These are phyloP conservation scores for Tuctoria greenei DNA, from an alignment of 176 grass and related monocot species.

Conservation along the genomic window DNA sequence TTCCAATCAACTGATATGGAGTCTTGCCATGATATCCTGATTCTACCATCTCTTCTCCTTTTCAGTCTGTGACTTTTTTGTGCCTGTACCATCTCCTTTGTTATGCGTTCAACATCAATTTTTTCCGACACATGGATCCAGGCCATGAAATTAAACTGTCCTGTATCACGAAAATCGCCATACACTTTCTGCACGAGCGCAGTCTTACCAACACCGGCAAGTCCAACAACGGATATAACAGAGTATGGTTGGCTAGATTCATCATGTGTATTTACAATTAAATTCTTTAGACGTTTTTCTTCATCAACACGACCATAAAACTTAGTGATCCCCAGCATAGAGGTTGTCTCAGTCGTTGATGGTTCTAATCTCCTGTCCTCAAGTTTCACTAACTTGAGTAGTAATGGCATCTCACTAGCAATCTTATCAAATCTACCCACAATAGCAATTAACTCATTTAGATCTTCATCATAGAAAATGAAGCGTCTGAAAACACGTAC, in stretches of 20 bases:
- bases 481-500: background rate
- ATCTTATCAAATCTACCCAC: slow-evolving; percentile 22
- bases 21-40: slow-evolving; percentile 1
- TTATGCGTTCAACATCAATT: slow-evolving; percentile 14
- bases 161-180: background rate
- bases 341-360: slow-evolving; percentile 22
- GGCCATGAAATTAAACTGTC: slow-evolving; percentile 16
- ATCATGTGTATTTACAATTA: background rate
- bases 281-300: background rate
- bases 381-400: slow-evolving; percentile 5
- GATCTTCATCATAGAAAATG: slow-evolving; percentile 21
- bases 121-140: slow-evolving; percentile 41
- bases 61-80: background rate
- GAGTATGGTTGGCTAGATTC: slow-evolving; percentile 24
- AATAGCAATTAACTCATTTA: slow-evolving; percentile 2
- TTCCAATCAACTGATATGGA: slow-evolving; percentile 8
- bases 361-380: background rate
- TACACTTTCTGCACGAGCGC: slow-evolving; percentile 37
- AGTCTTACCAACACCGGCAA: slow-evolving; percentile 56
- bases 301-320: slow-evolving; percentile 1
- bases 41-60: background rate
- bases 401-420: background rate
- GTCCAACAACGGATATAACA: slow-evolving; percentile 50
- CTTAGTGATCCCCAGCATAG: background rate
- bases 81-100: slow-evolving; percentile 34